Base-by-base conservation (phyloP, 2,329 filamentous ascomycete genomes). In the Cryphonectria carpinicola region DNA sequence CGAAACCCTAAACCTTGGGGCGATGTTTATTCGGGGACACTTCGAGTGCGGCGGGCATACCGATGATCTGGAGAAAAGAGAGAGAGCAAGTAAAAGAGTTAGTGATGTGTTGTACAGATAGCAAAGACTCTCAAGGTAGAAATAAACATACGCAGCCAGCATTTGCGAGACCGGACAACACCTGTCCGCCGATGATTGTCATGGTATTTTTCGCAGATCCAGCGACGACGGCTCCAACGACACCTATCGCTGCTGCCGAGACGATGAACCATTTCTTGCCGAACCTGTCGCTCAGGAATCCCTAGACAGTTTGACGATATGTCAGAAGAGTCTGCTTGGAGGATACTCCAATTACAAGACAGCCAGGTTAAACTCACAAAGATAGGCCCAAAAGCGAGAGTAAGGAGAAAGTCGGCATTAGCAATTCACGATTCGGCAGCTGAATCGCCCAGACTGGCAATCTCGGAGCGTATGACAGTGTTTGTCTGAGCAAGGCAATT, bases 201-300 rank as follows among this genome's bases (percentile, higher is more conserved):
- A 49, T 39, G 28, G 66, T 71, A 19, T 60, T 25, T 32, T 71
- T 67, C 5, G 69, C 69, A 5, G 69, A 71, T n/a, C 61, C 69
- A 3, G 69, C 62, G n/a, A 71, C 19, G 5, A 67, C 66, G 2
- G 60, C 54, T 35, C 69, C 69, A 11, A 71, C 54, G 4, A 71
- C 69, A 19, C 69, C 69, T 17, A 68, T 65, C 1, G 56, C 22
- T 22, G 69, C 52, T 43, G 61, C 32, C 28, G 60, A 39, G 19
- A 71, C 56, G 17, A 71, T 71, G 61, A 71, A 65, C 69, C 69
- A 71, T 19, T 64, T 68, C 22, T 71, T 71, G 11, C 69, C 66
- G 37, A 71, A 68, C 8, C 69, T 46, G 32, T 71, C 69, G 17
- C 69, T 65, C 4, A 71, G n/a, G 19, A 64, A 71, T 4, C 69